Evolutionary conservation across 352 stramenopile species (phyloP).

Genomic region (Detonula confervacea): DNA sequence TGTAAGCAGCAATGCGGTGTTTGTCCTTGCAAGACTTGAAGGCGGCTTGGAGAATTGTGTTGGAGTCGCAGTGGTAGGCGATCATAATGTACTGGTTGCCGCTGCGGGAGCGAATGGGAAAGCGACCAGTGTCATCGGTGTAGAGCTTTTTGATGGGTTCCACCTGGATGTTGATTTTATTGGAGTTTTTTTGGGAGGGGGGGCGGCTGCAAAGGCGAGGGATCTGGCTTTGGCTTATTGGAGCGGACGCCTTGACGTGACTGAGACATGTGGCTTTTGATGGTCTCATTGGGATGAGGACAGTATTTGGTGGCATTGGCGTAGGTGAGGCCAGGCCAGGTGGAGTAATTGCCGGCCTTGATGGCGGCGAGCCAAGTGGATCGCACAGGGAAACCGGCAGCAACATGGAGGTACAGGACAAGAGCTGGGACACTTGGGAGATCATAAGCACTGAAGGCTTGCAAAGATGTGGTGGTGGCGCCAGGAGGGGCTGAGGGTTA

Average conservation of each 20-base stretch:
- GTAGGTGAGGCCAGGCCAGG: conserved; percentile 4
- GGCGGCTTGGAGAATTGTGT: neutral
- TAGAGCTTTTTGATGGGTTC: conserved; percentile 27
- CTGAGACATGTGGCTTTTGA: conserved; percentile 3
- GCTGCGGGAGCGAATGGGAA: conserved; percentile 24
- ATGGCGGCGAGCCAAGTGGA: neutral
- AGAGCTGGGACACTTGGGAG: neutral
- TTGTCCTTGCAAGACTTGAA: neutral
- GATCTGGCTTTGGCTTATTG: neutral
- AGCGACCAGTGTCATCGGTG: conserved; percentile 49
- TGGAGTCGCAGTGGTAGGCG: neutral
- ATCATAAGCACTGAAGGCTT: neutral
- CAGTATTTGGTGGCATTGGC: conserved; percentile 1
- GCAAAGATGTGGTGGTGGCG: neutral
- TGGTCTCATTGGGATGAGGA: conserved; percentile 1
- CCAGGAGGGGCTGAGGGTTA: neutral
- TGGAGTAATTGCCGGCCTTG: conserved; percentile 2
- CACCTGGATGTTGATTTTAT: neutral
- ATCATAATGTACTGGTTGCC: conserved; percentile 48
- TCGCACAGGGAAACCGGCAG: conserved; percentile 1
- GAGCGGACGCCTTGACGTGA: neutral
- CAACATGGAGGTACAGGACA: neutral
- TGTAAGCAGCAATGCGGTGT: neutral
- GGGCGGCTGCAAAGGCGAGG: neutral
- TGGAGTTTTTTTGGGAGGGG: neutral